These are phyloP conservation scores for Purshia tridentata DNA, from an alignment of 306 rosid species.

Conservation along the genomic window DNA sequence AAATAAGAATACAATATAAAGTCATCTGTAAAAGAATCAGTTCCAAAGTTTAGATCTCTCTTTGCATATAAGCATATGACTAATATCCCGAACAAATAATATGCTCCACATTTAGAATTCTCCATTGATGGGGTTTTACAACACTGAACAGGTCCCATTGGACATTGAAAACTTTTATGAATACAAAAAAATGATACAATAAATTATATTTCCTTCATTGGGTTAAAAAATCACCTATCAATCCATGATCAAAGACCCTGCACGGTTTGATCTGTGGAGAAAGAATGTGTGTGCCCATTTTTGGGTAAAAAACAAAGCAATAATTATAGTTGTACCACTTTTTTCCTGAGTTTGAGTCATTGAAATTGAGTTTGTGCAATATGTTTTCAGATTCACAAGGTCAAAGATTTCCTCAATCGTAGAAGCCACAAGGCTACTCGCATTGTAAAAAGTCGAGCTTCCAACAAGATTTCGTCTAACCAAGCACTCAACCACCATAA, in stretches of 20 bases:
- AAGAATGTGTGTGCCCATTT: slow-evolving; percentile 44
- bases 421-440: slow-evolving; percentile 76
- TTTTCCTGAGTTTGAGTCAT: background rate
- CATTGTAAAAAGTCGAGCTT: slow-evolving; percentile 66
- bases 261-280: slow-evolving; percentile 32
- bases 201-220: background rate
- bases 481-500: slow-evolving; percentile 46
- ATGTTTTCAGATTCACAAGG: slow-evolving; percentile 39
- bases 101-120: background rate
- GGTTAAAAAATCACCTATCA: slow-evolving; percentile 11
- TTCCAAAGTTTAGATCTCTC: background rate
- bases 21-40: slow-evolving; percentile 9
- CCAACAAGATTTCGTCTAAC: slow-evolving; percentile 60
- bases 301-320: slow-evolving; percentile 13
- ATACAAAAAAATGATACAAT: background rate
- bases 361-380: background rate
- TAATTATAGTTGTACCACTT: slow-evolving; percentile 1
- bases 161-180: background rate
- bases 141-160: background rate
- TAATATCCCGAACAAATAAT: background rate
- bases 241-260: slow-evolving; percentile 17
- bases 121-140: slow-evolving; percentile 2
- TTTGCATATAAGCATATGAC: background rate
- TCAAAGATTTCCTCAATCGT: slow-evolving; percentile 50
- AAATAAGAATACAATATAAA: background rate